Conservation (phyloP, 371 early-diverging fungal species). For the Mucor saturninus region DNA sequence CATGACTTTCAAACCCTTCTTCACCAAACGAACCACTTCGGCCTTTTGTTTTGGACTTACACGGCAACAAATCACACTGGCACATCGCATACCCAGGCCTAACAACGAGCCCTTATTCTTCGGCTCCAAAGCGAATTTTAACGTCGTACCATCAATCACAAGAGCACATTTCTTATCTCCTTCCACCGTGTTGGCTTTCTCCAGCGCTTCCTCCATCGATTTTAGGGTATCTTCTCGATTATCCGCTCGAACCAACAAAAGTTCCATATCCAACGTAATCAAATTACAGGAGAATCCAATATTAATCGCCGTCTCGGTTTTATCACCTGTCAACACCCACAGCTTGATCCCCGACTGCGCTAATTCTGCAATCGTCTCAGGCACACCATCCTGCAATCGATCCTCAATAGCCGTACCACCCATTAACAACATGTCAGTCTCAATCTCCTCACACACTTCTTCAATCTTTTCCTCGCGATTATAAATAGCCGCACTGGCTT, state of each 20-base stretch:
- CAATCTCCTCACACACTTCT: constrained; percentile 82
- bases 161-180: constrained; percentile 59
- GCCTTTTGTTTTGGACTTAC: constrained; percentile 92
- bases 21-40: constrained; percentile 69
- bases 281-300: constrained; percentile 92
- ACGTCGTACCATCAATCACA: constrained; percentile 90
- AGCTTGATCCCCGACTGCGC: constrained; percentile 91
- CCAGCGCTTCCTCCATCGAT: constrained; percentile 41
- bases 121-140: constrained; percentile 77
- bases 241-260: constrained; percentile 69
- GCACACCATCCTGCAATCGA: constrained; percentile 91
- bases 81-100: constrained; percentile 68
- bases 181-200: constrained; percentile 8
- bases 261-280: constrained; percentile 63
- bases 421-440: constrained; percentile 68
- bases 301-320: constrained; percentile 97
- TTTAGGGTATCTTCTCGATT: constrained; percentile 63
- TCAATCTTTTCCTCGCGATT: constrained; percentile 83
- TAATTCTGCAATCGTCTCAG: constrained; percentile 88
- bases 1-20: constrained; percentile 70
- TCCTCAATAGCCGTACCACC: constrained; percentile 95
- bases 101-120: constrained; percentile 62
- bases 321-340: constrained; percentile 99
- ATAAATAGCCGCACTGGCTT: constrained; percentile 80
- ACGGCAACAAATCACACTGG: constrained; percentile 86